phyloP scores from a whole-genome alignment of 306 rosid species.

The Acmispon strigosus region DNA sequence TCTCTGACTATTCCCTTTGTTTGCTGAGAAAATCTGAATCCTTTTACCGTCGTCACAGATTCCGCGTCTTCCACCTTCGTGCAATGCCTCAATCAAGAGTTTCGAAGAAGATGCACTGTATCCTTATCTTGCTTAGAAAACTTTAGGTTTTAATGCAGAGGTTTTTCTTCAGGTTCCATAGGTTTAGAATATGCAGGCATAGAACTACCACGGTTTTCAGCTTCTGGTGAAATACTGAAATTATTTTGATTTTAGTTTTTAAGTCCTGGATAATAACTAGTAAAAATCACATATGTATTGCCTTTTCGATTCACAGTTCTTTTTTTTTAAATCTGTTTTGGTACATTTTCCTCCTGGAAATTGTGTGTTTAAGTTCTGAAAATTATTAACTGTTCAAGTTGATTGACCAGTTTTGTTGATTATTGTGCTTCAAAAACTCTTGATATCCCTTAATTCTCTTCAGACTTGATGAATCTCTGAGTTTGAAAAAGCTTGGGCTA shows the following conservation, averaged over 20 bases:
- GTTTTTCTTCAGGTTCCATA: neutral
- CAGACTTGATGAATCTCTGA: constrained; percentile 68
- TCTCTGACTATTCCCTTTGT: neutral
- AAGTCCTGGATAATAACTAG: neutral
- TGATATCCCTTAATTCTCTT: constrained; percentile 22
- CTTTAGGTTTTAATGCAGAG: neutral
- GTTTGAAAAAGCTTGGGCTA: constrained; percentile 68
- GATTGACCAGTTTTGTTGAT: neutral
- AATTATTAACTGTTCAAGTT: neutral
- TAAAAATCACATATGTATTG: neutral
- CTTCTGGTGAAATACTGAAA: too few species aligned
- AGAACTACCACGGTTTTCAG: neutral
- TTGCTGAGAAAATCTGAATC: neutral
- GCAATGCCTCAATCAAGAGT: constrained; percentile 49
- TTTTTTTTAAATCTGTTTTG: neutral
- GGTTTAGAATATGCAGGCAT: neutral
- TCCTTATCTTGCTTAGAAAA: constrained; percentile 17
- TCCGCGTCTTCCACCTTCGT: constrained; percentile 83
- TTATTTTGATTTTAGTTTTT: too few species aligned
- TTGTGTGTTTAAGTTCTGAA: neutral
- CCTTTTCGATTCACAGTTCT: neutral
- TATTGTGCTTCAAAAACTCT: neutral
- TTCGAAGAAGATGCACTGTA: constrained; percentile 67
- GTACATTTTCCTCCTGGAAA: too few species aligned
- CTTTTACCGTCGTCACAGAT: constrained; percentile 22